Evolutionary conservation across 2,329 filamentous ascomycete genomes (phyloP).

Genomic region (Sporothrix schenckii): DNA sequence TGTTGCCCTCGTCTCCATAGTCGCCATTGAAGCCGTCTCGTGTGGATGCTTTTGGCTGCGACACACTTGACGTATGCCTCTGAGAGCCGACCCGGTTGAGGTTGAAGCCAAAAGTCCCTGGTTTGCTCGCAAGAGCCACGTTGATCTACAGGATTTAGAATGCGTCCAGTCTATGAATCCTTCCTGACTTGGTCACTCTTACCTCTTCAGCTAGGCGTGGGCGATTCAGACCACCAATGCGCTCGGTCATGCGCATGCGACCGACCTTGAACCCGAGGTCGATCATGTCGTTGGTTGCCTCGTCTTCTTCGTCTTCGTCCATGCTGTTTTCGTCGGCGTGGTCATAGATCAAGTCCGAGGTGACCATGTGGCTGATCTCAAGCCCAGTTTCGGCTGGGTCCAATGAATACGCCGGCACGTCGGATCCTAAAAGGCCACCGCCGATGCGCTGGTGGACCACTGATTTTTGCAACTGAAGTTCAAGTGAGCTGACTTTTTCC

Average conservation of each 20-base stretch:
- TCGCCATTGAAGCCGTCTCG: neutral
- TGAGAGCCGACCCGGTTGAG: neutral
- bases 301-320: slow-evolving; percentile 22
- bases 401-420: slow-evolving; percentile 23
- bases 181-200: slow-evolving; percentile 36
- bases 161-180: neutral
- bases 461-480: slow-evolving; percentile 69
- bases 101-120: slow-evolving; percentile 24
- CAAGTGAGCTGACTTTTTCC: slow-evolving; percentile 73
- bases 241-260: slow-evolving; percentile 72
- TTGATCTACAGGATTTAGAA: slow-evolving; percentile 27
- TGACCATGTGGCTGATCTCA: slow-evolving; percentile 32
- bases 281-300: slow-evolving; percentile 64
- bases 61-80: neutral
- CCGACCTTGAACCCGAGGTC: slow-evolving; percentile 74
- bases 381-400: slow-evolving; percentile 55
- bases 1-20: slow-evolving; percentile 29
- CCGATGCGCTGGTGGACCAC: slow-evolving; percentile 31
- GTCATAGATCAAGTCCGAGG: slow-evolving; percentile 48
- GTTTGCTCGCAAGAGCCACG: slow-evolving; percentile 27
- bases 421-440: slow-evolving; percentile 26
- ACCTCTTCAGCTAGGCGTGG: slow-evolving; percentile 73
- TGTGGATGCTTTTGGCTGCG: neutral
- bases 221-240: slow-evolving; percentile 71
- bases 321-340: neutral